Conservation (phyloP, 148 eudicot species). For the Rhododendron simsii region DNA sequence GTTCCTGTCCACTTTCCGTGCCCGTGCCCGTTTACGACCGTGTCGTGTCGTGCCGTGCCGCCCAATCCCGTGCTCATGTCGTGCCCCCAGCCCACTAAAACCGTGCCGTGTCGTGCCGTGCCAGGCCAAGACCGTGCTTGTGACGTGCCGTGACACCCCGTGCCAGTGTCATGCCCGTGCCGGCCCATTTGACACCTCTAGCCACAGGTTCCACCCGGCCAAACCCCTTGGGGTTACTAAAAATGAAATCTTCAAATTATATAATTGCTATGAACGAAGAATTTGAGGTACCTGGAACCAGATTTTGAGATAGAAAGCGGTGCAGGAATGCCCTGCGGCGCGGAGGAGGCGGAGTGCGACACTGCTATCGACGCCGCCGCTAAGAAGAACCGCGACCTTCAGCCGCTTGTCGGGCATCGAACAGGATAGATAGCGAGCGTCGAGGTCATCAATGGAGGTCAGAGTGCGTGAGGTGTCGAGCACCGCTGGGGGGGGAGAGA, state of each 20-base stretch:
- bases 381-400: slow-evolving; percentile 74
- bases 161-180: too few relatives aligned
- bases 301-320: slow-evolving; percentile 91
- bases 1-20: too few relatives aligned
- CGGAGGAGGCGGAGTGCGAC: slow-evolving; percentile 92
- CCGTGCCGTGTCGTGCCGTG: too few relatives aligned
- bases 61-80: too few relatives aligned
- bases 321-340: slow-evolving; percentile 91
- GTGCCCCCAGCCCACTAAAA: too few relatives aligned
- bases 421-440: slow-evolving; percentile 49
- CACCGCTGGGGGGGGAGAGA: slow-evolving; percentile 19
- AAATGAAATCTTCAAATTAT: neutral
- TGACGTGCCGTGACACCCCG: too few relatives aligned
- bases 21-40: too few relatives aligned
- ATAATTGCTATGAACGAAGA: neutral
- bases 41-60: too few relatives aligned
- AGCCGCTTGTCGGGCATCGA: slow-evolving; percentile 48
- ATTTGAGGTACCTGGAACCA: slow-evolving; percentile 74
- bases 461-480: neutral
- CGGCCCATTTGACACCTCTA: too few relatives aligned
- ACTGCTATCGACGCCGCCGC: slow-evolving; percentile 97
- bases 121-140: too few relatives aligned
- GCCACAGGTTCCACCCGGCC: neutral
- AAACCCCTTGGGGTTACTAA: neutral
- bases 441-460: slow-evolving; percentile 27